Conservation (phyloP, 2,329 filamentous ascomycete genomes). For the Aspergillus sp. region DNA sequence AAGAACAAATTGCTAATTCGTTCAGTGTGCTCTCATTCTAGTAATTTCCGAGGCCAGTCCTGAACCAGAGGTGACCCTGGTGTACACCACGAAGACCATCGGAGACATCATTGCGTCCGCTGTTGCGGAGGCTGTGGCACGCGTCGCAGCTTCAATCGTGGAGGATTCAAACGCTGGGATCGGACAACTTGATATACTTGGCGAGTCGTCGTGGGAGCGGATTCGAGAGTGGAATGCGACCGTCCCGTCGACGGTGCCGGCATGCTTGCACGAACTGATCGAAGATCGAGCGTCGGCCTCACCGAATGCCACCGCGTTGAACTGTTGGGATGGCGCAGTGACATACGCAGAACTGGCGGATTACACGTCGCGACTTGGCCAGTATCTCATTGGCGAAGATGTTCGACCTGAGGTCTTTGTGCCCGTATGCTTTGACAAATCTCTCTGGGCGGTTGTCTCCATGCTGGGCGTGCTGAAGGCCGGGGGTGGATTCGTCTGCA, state of each 20-base stretch:
- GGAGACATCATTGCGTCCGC: conserved; percentile 5
- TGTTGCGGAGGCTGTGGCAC: conserved; percentile 4
- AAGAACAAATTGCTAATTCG: neutral
- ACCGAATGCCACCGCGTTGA: neutral
- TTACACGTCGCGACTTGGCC: conserved; percentile 17
- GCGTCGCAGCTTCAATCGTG: conserved; percentile 1
- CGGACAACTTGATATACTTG: conserved; percentile 6
- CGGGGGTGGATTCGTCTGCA: conserved; percentile 5
- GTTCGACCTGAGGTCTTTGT: conserved; percentile 13
- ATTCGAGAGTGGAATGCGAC: conserved; percentile 6
- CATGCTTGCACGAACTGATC: conserved; percentile 1
- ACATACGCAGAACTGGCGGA: conserved; percentile 5
- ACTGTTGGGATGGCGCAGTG: conserved; percentile 4
- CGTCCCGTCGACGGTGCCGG: neutral
- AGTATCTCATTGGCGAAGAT: conserved; percentile 17
- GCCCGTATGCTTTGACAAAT: conserved; percentile 6
- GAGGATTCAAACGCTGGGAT: conserved; percentile 2
- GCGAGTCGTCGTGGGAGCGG: conserved; percentile 2
- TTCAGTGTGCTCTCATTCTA: conserved; percentile 4
- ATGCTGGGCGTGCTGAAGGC: conserved; percentile 5
- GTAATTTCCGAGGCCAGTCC: conserved; percentile 2
- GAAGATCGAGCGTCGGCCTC: neutral
- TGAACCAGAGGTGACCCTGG: conserved; percentile 2
- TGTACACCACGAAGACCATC: conserved; percentile 3
- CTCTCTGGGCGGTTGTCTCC: conserved; percentile 3